Conservation (phyloP, 768 basidiomycete species). For the Boletus reticulatus region DNA sequence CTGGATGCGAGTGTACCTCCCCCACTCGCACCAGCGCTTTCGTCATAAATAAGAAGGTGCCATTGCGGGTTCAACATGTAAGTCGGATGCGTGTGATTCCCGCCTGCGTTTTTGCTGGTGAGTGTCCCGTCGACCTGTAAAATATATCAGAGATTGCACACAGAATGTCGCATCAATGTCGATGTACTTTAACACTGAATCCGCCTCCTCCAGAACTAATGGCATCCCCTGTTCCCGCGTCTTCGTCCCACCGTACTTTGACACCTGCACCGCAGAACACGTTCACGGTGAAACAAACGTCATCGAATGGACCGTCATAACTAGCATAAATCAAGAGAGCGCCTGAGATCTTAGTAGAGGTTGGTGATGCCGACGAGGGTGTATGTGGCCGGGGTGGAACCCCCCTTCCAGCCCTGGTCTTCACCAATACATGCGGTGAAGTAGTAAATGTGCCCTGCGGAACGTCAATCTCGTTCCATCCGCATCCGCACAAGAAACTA, state of each 20-base stretch:
- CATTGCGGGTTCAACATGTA: conserved; percentile 94
- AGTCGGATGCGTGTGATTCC: conserved; percentile 74
- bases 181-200: conserved; percentile 16
- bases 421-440: conserved; percentile 41
- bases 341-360: conserved; percentile 32
- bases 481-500: not conserved
- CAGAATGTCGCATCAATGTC: not conserved
- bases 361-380: not conserved
- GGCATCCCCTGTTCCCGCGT: conserved; percentile 12
- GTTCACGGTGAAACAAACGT: conserved; percentile 67
- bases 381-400: conserved; percentile 24
- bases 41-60: conserved; percentile 54
- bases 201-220: not conserved
- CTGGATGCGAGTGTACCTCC: not conserved
- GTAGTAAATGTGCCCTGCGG: conserved; percentile 44
- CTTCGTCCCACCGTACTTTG: conserved; percentile 47
- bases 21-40: conserved; percentile 10
- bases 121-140: conserved; percentile 59
- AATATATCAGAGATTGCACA: not conserved
- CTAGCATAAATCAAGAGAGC: conserved; percentile 57
- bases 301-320: conserved; percentile 62
- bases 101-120: conserved; percentile 74
- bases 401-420: conserved; percentile 8
- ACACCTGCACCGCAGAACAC: conserved; percentile 43
- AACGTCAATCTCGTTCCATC: not conserved